Percentiles rank a stretch among this genome's conserved stretches.
These are phyloP conservation scores for Dendrobium nobile DNA, from an alignment of 106 monocot species.

Conservation along the genomic window DNA sequence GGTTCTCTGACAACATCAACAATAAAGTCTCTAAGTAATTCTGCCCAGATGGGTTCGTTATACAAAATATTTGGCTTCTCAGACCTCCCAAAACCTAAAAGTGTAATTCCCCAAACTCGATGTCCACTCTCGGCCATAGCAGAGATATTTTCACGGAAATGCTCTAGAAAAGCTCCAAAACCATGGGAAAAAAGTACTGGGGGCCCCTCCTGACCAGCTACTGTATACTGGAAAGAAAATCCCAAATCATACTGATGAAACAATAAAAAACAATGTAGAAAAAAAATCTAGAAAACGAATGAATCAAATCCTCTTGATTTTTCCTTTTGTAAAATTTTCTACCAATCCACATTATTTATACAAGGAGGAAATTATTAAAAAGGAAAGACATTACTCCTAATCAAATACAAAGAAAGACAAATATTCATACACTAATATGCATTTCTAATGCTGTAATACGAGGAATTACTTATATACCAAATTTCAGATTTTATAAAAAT, in stretches of 20 bases:
- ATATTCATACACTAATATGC: not conserved
- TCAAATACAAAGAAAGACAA: not conserved
- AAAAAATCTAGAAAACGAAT: not conserved
- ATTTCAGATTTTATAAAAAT: not conserved
- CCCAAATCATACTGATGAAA: not conserved
- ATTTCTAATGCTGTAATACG: not conserved
- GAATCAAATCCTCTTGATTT: not conserved
- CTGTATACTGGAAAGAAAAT: conserved; percentile 60
- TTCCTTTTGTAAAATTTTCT: not conserved
- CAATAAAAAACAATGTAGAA: not conserved
- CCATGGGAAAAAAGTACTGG: conserved; percentile 88
- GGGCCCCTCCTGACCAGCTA: conserved; percentile 65
- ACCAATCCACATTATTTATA: not conserved
- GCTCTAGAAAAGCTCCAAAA: conserved; percentile 92
- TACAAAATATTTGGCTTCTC: conserved; percentile 88
- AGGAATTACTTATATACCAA: not conserved
- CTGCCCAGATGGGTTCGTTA: conserved; percentile 77
- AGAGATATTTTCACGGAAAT: conserved; percentile 83
- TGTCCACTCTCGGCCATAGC: conserved; percentile 59
- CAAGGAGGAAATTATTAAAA: not conserved
- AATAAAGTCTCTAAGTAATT: conserved; percentile 91
- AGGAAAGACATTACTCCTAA: not conserved
- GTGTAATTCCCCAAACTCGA: conserved; percentile 87
- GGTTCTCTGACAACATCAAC: conserved; percentile 84
- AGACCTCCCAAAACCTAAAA: conserved; percentile 92